A percentile compares a stretch with the other conserved stretches of the same genome.
Conservation (phyloP, 2,329 filamentous ascomycete genomes). For the Fusarium ramigenum region DNA sequence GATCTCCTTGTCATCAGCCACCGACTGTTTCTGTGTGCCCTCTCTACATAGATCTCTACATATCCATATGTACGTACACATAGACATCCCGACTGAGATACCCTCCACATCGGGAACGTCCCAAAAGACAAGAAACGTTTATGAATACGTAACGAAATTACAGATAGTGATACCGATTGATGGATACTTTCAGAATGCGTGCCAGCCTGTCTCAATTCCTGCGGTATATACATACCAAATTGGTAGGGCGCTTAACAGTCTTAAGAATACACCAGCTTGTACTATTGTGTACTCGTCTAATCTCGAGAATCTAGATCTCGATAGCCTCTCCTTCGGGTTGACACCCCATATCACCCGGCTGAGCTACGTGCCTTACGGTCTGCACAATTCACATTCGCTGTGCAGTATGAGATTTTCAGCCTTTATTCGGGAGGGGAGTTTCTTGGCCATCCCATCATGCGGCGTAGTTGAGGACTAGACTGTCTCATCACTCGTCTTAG, state of each 20-base stretch:
- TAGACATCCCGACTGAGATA: background rate
- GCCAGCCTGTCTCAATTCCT: background rate
- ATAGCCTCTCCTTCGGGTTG: conserved; percentile 7
- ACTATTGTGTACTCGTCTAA: conserved; percentile 14
- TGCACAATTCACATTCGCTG: background rate
- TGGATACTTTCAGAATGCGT: background rate
- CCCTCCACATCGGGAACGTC: background rate
- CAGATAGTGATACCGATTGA: background rate
- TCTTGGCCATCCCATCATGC: background rate
- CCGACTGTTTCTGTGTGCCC: conserved; percentile 13
- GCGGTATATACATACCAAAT: background rate
- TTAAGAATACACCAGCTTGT: background rate
- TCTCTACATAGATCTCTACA: background rate
- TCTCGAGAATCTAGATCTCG: conserved; percentile 32
- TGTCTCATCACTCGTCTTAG: conserved; percentile 11
- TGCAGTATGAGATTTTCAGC: background rate
- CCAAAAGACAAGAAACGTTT: background rate
- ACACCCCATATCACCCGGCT: background rate
- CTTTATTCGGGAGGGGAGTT: background rate
- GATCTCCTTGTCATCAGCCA: conserved; percentile 5
- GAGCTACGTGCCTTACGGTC: background rate
- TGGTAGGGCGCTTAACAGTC: background rate
- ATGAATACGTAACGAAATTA: background rate
- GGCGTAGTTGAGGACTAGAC: background rate
- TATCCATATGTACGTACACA: background rate